Percentiles rank a stretch among this genome's conserved stretches.
Evolutionary conservation across 164 flowering plant species (phyloP).

Genomic region (Berberis vulgaris): DNA sequence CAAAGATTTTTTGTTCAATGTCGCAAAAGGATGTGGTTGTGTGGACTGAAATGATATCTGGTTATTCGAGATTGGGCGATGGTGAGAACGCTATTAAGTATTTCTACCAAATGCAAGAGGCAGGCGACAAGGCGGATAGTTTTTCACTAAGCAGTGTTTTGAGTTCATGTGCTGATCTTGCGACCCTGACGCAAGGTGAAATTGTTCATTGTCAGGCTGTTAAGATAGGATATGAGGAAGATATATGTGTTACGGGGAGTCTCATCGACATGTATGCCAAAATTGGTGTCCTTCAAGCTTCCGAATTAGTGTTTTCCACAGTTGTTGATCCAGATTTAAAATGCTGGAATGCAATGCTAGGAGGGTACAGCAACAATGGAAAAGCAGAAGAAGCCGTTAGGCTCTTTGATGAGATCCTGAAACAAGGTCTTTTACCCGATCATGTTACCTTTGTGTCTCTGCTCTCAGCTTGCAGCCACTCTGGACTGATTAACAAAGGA

Average conservation of each 20-base stretch:
- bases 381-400: conserved; percentile 48
- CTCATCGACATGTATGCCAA: conserved; percentile 80
- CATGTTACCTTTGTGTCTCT: conserved; percentile 62
- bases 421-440: conserved; percentile 42
- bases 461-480: conserved; percentile 72
- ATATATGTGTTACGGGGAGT: conserved; percentile 58
- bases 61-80: conserved; percentile 44
- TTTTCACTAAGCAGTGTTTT: conserved; percentile 64
- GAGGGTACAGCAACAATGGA: conserved; percentile 74
- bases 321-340: conserved; percentile 55
- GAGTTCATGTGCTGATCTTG: conserved; percentile 81
- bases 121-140: conserved; percentile 47
- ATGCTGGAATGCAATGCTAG: conserved; percentile 84
- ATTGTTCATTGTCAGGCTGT: conserved; percentile 57
- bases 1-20: conserved; percentile 34
- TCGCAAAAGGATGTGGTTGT: conserved; percentile 54
- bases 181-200: conserved; percentile 58
- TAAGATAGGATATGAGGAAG: conserved; percentile 48
- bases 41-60: conserved; percentile 86
- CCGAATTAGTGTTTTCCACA: conserved; percentile 33
- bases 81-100: conserved; percentile 46
- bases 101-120: conserved; percentile 44
- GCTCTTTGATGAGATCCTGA: conserved; percentile 34
- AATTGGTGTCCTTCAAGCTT: conserved; percentile 52
- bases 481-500: conserved; percentile 52